Evolutionary conservation across 441 rosid species (phyloP).

Genomic region (Populus hybrid): DNA sequence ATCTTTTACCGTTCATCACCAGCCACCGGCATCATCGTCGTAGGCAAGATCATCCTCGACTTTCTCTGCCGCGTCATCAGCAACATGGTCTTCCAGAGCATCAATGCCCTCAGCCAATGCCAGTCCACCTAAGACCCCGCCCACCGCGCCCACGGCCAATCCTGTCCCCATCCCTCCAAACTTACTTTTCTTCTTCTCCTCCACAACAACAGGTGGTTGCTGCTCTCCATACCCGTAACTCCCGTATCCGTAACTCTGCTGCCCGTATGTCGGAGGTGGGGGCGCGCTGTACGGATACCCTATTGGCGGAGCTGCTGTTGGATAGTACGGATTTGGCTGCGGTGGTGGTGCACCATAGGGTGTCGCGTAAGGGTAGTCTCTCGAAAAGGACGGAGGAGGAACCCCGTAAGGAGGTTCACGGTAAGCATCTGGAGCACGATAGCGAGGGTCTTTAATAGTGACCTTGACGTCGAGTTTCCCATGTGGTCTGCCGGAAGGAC

Average conservation of each 20-base stretch:
- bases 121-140: constrained; percentile 66
- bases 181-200: constrained; percentile 54
- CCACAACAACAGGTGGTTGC: constrained; percentile 8
- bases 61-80: constrained; percentile 55
- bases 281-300: constrained; percentile 27
- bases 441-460: constrained; percentile 34
- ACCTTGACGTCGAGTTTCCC: constrained; percentile 67
- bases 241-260: constrained; percentile 28
- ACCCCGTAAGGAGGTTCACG: constrained; percentile 40
- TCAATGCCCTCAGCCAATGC: constrained; percentile 65
- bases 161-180: constrained; percentile 91
- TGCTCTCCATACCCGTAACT: constrained; percentile 1
- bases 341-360: constrained; percentile 20
- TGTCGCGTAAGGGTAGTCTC: constrained; percentile 24
- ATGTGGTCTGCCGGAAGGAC: constrained; percentile 88
- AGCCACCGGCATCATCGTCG: constrained; percentile 30
- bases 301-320: constrained; percentile 21
- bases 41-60: constrained; percentile 57
- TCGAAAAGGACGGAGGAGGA: constrained; percentile 26
- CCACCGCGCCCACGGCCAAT: constrained; percentile 78
- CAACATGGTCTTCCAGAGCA: constrained; percentile 59
- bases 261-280: constrained; percentile 22
- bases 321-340: constrained; percentile 7
- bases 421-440: constrained; percentile 35
- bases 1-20: not conserved